Evolutionary conservation across 441 rosid species (phyloP).

Genomic region (Croton setiger): DNA sequence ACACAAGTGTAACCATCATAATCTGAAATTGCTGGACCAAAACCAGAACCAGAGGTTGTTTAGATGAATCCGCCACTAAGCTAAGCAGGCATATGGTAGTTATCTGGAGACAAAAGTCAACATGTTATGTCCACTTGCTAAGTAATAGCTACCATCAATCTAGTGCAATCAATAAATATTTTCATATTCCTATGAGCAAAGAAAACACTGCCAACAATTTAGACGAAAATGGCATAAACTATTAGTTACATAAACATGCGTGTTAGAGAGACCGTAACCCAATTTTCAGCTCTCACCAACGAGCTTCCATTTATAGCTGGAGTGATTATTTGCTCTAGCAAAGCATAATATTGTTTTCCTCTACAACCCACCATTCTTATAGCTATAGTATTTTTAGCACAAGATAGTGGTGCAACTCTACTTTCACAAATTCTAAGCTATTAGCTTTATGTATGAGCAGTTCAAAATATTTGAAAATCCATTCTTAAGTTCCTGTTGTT

Average conservation of each 20-base stretch:
- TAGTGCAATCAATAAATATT: background rate
- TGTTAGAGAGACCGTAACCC: too few species aligned
- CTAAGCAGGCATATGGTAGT: background rate
- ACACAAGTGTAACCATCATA: background rate
- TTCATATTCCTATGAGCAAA: background rate
- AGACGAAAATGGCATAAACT: background rate
- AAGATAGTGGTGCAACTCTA: background rate
- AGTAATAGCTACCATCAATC: background rate
- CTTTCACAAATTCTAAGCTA: background rate
- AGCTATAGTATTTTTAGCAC: background rate
- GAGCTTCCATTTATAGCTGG: background rate
- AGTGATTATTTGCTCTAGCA: background rate
- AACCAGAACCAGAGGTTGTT: background rate
- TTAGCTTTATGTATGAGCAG: background rate
- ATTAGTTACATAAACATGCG: too few species aligned
- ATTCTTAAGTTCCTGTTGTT: too few species aligned
- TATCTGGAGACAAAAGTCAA: conserved; percentile 2
- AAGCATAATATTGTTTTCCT: background rate
- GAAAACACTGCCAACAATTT: background rate
- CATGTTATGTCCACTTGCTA: background rate
- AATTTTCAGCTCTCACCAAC: background rate
- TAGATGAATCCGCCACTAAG: background rate
- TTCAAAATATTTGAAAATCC: too few species aligned
- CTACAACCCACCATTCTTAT: background rate
- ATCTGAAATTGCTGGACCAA: background rate